Evolutionary conservation across 2,329 filamentous ascomycete species (phyloP).

Genomic region (Claviceps arundinis): DNA sequence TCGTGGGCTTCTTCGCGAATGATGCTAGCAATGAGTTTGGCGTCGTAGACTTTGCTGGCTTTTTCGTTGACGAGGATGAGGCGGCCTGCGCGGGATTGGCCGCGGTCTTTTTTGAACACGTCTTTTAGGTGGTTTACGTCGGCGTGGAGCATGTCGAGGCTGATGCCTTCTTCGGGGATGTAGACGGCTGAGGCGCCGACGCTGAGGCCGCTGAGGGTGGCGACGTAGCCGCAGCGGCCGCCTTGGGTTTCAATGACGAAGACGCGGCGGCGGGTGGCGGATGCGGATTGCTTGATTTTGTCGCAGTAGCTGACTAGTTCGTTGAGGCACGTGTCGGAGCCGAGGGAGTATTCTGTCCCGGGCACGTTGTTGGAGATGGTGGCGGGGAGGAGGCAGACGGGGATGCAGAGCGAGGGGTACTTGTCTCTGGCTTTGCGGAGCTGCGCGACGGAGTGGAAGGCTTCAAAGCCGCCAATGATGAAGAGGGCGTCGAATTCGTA

Average conservation of each 20-base stretch:
- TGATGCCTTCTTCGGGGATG: constrained; percentile 92
- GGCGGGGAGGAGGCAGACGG: constrained; percentile 82
- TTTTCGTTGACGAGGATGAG: constrained; percentile 96
- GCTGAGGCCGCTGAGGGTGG: constrained; percentile 78
- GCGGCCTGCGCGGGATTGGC: constrained; percentile 80
- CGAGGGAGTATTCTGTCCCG: constrained; percentile 91
- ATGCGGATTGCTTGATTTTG: constrained; percentile 93
- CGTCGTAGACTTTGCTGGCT: constrained; percentile 78
- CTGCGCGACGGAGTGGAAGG: constrained; percentile 83
- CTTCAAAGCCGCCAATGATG: constrained; percentile 89
- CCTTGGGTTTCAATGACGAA: constrained; percentile 98
- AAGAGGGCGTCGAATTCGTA: constrained; percentile 89
- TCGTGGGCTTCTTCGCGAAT: constrained; percentile 88
- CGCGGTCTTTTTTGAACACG: constrained; percentile 72
- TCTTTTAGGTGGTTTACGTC: constrained; percentile 84
- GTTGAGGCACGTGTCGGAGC: constrained; percentile 93
- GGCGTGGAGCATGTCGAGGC: constrained; percentile 78
- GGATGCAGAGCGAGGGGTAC: constrained; percentile 81
- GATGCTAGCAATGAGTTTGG: constrained; percentile 87
- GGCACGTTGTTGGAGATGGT: constrained; percentile 98
- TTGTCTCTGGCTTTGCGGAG: constrained; percentile 66
- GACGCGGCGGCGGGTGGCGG: constrained; percentile 79
- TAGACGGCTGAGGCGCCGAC: constrained; percentile 90
- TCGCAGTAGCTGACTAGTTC: constrained; percentile 91
- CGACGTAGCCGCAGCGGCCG: constrained; percentile 85